phyloP scores from a whole-genome alignment of 1,284 basidiomycete species.

The Austroboletus olivaceoglutinosus region DNA sequence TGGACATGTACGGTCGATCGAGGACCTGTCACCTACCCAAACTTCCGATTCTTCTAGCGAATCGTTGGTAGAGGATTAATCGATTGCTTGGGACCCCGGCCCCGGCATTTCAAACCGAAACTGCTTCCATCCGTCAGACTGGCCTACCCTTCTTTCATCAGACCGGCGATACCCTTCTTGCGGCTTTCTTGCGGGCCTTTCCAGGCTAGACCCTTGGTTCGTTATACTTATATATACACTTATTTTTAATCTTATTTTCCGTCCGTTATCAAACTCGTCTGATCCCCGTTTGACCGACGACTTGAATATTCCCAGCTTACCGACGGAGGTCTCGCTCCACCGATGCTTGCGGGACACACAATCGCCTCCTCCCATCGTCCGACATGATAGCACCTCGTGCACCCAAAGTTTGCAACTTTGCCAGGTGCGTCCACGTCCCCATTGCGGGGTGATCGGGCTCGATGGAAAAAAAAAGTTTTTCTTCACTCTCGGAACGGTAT shows the following conservation, averaged over 20 bases:
- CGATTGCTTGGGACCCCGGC: not conserved
- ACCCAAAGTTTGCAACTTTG: not conserved
- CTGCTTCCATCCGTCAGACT: not conserved
- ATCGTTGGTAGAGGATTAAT: not conserved
- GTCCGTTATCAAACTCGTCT: constrained; percentile 13
- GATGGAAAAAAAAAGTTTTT: not conserved
- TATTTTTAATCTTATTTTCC: constrained; percentile 8
- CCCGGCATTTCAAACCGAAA: constrained; percentile 25
- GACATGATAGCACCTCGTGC: not conserved
- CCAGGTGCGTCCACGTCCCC: not conserved
- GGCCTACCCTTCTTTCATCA: constrained; percentile 1
- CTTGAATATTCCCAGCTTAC: constrained; percentile 17
- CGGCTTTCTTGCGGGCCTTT: constrained; percentile 9
- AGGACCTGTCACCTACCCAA: not conserved
- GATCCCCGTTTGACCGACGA: constrained; percentile 17
- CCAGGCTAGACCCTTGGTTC: not conserved
- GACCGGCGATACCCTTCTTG: constrained; percentile 9
- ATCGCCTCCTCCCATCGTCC: not conserved
- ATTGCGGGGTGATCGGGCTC: constrained; percentile 15
- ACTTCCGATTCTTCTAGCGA: not conserved
- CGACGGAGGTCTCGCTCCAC: constrained; percentile 21
- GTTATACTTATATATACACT: not conserved
- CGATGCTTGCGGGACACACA: constrained; percentile 15
- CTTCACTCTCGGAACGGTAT: constrained; percentile 9
- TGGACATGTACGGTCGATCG: not conserved